Percentiles rank a stretch among this genome's conserved stretches.
Conservation (phyloP, 1,284 basidiomycete species). For the Pseudozyma thailandica region DNA sequence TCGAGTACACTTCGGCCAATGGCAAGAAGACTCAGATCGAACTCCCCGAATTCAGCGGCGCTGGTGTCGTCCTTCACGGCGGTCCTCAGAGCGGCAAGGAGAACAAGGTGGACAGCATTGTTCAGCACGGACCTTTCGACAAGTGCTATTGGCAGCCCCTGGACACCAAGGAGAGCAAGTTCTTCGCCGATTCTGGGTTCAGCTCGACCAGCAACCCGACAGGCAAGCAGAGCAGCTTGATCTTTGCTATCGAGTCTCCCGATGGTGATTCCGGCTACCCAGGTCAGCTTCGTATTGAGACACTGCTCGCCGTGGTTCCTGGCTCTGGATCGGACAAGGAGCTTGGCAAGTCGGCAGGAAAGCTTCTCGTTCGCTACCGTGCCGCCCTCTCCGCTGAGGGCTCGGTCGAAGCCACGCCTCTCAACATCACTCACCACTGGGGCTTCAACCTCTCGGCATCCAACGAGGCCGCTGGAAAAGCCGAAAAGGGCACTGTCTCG, state of each 20-base stretch:
- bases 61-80: constrained; percentile 59
- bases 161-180: constrained; percentile 32
- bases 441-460: constrained; percentile 60
- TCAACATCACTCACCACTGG: constrained; percentile 67
- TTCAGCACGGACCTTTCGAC: constrained; percentile 60
- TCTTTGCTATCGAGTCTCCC: constrained; percentile 54
- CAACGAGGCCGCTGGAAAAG: constrained; percentile 17
- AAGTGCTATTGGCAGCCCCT: constrained; percentile 52
- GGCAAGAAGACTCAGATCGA: constrained; percentile 26
- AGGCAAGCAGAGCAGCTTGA: constrained; percentile 32
- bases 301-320: constrained; percentile 44
- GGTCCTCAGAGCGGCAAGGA: constrained; percentile 46
- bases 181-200: constrained; percentile 35
- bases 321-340: constrained; percentile 15
- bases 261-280: constrained; percentile 61
- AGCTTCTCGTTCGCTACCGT: constrained; percentile 56
- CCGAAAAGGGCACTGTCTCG: constrained; percentile 41
- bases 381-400: constrained; percentile 44
- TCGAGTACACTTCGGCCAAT: constrained; percentile 35
- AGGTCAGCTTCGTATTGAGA: constrained; percentile 57
- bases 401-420: constrained; percentile 51
- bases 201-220: constrained; percentile 29
- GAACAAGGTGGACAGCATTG: constrained; percentile 23
- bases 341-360: constrained; percentile 46
- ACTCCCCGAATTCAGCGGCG: constrained; percentile 48